phyloP scores from a whole-genome alignment of 1,139 yeast species.

The Saccharomycopsis hybrid region DNA sequence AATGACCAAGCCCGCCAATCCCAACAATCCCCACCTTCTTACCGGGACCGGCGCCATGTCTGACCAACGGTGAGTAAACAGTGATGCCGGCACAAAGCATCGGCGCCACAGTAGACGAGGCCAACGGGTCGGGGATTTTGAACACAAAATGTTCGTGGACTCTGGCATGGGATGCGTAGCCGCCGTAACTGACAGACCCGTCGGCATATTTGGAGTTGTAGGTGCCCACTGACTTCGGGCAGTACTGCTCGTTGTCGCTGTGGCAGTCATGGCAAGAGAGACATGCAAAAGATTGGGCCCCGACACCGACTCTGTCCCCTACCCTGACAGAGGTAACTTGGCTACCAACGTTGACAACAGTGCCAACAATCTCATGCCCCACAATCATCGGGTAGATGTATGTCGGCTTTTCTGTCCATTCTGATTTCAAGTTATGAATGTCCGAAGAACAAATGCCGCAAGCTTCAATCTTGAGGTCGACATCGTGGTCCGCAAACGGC shows the following conservation, averaged over 20 bases:
- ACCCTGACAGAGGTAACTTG: slow-evolving; percentile 31
- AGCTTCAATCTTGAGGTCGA: slow-evolving; percentile 35
- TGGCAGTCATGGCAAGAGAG: slow-evolving; percentile 40
- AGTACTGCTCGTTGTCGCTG: slow-evolving; percentile 41
- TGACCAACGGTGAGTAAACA: slow-evolving; percentile 44
- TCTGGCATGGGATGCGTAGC: slow-evolving; percentile 46
- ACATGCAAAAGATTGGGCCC: slow-evolving; percentile 44
- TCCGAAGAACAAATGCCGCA: slow-evolving; percentile 59
- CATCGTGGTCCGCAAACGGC: slow-evolving; percentile 29
- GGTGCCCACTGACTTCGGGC: slow-evolving; percentile 37
- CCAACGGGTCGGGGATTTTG: slow-evolving; percentile 42
- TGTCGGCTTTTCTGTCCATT: slow-evolving; percentile 21
- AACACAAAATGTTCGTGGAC: slow-evolving; percentile 42
- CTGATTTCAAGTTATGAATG: slow-evolving; percentile 29
- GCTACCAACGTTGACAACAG: slow-evolving; percentile 38
- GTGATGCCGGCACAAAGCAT: slow-evolving; percentile 50
- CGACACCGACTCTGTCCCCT: slow-evolving; percentile 46
- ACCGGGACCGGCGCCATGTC: slow-evolving; percentile 37
- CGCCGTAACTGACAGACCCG: slow-evolving; percentile 36
- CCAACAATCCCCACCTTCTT: slow-evolving; percentile 48
- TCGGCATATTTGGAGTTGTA: slow-evolving; percentile 38
- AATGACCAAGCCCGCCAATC: slow-evolving; percentile 57
- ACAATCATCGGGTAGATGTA: slow-evolving; percentile 29
- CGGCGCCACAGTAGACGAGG: slow-evolving; percentile 41
- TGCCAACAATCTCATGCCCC: slow-evolving; percentile 47